Evolutionary conservation across 2,329 filamentous ascomycete species (phyloP).

Genomic region (Microdochium paspali): DNA sequence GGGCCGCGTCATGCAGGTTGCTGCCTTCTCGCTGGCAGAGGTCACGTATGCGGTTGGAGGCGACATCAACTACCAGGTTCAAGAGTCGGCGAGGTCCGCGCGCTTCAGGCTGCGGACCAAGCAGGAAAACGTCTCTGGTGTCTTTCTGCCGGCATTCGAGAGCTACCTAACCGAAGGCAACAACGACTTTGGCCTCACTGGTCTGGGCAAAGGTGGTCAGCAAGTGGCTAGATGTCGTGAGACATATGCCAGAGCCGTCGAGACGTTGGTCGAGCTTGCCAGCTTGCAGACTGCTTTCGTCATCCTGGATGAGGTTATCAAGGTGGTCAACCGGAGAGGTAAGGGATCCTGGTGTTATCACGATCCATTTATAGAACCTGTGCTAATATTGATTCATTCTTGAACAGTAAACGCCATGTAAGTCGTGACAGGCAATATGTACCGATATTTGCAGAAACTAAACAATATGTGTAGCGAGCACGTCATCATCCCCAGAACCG

Average conservation of each 20-base stretch:
- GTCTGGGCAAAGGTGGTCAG: conserved; percentile 91
- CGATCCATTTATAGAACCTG: conserved; percentile 7
- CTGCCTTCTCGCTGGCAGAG: conserved; percentile 92
- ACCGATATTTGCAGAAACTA: conserved; percentile 7
- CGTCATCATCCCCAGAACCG: conserved; percentile 93
- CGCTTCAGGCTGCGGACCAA: conserved; percentile 89
- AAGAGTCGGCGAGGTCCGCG: conserved; percentile 88
- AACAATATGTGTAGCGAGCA: conserved; percentile 52
- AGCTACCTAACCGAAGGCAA: conserved; percentile 80
- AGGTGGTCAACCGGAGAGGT: conserved; percentile 95
- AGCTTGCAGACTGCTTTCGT: conserved; percentile 97
- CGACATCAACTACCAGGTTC: conserved; percentile 93
- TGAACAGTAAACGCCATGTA: conserved; percentile 80
- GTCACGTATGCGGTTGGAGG: conserved; percentile 95
- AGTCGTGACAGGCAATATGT: conserved; percentile 18
- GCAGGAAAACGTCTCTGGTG: conserved; percentile 97
- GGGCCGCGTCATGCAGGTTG: conserved; percentile 98
- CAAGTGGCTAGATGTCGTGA: conserved; percentile 92
- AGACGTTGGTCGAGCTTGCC: conserved; percentile 89
- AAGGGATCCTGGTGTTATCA: conserved; percentile 15
- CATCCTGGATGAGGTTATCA: conserved; percentile 97
- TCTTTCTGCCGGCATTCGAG: conserved; percentile 88
- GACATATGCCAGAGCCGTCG: conserved; percentile 91
- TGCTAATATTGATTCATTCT: conserved; percentile 15
- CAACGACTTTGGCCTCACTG: conserved; percentile 93